These are phyloP conservation scores for Schoenoplectus tabernaemontani DNA, from an alignment of 202 grass and related monocot genomes.

Conservation along the genomic window DNA sequence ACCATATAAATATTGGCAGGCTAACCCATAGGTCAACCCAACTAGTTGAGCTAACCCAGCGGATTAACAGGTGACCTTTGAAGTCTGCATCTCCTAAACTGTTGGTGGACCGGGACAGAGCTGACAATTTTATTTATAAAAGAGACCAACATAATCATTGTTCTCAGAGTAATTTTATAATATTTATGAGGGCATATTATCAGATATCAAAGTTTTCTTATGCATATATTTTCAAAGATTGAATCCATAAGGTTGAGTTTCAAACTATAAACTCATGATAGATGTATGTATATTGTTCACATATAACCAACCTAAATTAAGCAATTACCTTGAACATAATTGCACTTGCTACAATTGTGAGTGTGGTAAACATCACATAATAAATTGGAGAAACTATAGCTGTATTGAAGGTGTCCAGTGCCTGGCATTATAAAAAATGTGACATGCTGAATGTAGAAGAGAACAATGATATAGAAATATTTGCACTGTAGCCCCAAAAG, in stretches of 20 bases:
- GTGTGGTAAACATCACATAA: constrained; percentile 93
- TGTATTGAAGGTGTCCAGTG: constrained; percentile 88
- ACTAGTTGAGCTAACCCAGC: background rate
- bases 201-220: background rate
- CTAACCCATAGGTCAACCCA: background rate
- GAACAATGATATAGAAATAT: background rate
- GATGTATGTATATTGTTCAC: background rate
- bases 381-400: constrained; percentile 88
- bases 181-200: background rate
- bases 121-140: background rate
- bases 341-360: constrained; percentile 81
- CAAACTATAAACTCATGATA: background rate
- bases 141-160: background rate
- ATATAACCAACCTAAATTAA: background rate
- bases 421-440: constrained; percentile 35
- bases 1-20: background rate
- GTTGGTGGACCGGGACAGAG: background rate
- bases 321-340: constrained; percentile 97
- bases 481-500: background rate
- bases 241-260: background rate
- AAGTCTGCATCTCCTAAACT: background rate
- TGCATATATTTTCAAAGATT: background rate
- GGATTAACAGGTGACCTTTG: background rate
- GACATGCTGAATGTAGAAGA: background rate
- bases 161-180: background rate